Conservation (phyloP, 2,329 filamentous ascomycete species). For the Diaporthe batatas region DNA sequence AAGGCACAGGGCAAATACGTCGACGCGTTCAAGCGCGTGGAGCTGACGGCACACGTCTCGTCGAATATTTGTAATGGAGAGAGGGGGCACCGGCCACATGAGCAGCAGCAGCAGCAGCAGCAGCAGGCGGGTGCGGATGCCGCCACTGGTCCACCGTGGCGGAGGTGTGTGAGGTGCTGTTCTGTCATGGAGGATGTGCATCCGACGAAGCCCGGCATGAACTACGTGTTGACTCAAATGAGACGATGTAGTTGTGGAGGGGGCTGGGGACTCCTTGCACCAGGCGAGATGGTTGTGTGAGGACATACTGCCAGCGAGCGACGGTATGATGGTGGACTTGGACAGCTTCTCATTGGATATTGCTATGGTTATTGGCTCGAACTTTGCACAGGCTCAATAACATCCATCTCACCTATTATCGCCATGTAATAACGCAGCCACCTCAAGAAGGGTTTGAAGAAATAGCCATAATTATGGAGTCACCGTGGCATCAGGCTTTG, state of each 20-base stretch:
- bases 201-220: conserved; percentile 62
- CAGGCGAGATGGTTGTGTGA: conserved; percentile 41
- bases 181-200: conserved; percentile 74
- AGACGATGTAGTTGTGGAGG: conserved; percentile 68
- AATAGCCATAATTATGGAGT: too few species aligned
- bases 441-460: too few species aligned
- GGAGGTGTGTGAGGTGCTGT: conserved; percentile 71
- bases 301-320: neutral
- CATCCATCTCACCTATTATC: neutral
- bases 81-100: conserved; percentile 1
- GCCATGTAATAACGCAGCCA: neutral
- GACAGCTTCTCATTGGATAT: neutral
- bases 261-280: conserved; percentile 61
- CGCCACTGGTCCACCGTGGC: conserved; percentile 56
- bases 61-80: conserved; percentile 12
- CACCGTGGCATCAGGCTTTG: too few species aligned
- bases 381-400: neutral
- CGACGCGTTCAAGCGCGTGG: conserved; percentile 71
- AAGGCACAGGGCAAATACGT: conserved; percentile 57
- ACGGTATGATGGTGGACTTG: neutral
- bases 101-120: conserved; percentile 31
- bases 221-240: conserved; percentile 68
- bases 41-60: conserved; percentile 68
- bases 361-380: neutral
- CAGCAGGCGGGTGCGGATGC: conserved; percentile 52